Evolutionary conservation across 1,284 basidiomycete species (phyloP).

Genomic region (Cryptococcus wingfieldii): DNA sequence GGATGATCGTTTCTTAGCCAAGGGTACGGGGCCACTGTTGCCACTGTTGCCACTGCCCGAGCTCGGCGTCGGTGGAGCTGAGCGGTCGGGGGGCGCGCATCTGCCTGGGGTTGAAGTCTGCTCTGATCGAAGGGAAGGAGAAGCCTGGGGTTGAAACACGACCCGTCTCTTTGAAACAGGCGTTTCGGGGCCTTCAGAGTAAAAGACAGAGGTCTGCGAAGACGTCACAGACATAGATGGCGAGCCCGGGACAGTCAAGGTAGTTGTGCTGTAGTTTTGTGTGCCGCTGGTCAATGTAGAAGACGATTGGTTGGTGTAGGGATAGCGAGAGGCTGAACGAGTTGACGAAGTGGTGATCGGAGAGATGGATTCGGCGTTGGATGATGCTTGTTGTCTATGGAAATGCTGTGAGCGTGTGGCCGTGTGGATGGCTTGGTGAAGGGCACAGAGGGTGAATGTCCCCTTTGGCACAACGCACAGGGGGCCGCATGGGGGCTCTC

Average conservation of each 20-base stretch:
- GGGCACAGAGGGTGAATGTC: background rate
- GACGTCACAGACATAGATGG: conserved; percentile 1
- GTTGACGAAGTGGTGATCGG: background rate
- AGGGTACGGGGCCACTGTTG: background rate
- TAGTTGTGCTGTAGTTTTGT: background rate
- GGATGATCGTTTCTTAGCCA: conserved; percentile 11
- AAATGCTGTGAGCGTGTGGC: background rate
- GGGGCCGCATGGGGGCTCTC: background rate
- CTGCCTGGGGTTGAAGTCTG: conserved; percentile 2
- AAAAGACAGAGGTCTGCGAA: background rate
- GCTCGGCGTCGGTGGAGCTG: background rate
- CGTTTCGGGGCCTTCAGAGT: background rate
- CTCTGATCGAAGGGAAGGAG: background rate
- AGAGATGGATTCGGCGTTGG: background rate
- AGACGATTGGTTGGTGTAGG: conserved; percentile 1
- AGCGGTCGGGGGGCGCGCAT: background rate
- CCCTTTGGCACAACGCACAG: background rate
- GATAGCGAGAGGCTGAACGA: conserved; percentile 1
- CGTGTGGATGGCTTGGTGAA: background rate
- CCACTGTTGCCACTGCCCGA: background rate
- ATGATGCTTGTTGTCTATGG: background rate
- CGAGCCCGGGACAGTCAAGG: background rate
- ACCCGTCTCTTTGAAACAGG: conserved; percentile 1
- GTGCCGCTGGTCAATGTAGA: conserved; percentile 2
- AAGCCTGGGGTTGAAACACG: background rate